phyloP scores from a whole-genome alignment of 768 basidiomycete species.

The Hebeloma cylindrosporum region DNA sequence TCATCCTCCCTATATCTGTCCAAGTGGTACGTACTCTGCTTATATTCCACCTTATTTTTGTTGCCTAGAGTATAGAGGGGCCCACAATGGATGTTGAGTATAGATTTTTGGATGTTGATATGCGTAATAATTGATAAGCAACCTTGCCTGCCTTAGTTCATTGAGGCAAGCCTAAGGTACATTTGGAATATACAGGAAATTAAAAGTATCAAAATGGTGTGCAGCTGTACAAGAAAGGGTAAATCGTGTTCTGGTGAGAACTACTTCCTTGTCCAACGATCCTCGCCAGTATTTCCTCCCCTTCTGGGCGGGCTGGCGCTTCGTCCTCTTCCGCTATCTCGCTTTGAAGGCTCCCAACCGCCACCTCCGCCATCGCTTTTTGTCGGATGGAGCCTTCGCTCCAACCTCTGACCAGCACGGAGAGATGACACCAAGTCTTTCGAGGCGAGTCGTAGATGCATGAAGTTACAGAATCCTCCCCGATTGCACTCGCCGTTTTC shows the following conservation, averaged over 20 bases:
- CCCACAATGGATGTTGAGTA: too few relatives aligned
- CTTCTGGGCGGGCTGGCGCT: constrained; percentile 72
- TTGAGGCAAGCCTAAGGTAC: too few relatives aligned
- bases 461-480: constrained; percentile 98
- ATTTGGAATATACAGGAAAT: not conserved
- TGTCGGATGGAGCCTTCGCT: constrained; percentile 70
- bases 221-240: too few relatives aligned
- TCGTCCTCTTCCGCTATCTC: constrained; percentile 62
- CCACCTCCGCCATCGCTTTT: constrained; percentile 66
- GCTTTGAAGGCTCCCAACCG: constrained; percentile 81
- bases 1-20: too few relatives aligned
- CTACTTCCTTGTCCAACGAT: constrained; percentile 68
- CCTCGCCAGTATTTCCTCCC: constrained; percentile 68
- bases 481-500: constrained; percentile 98
- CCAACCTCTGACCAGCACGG: constrained; percentile 79
- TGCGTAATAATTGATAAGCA: too few relatives aligned
- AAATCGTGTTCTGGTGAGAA: too few relatives aligned
- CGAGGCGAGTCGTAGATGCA: constrained; percentile 91
- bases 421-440: constrained; percentile 79
- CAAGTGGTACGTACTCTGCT: too few relatives aligned
- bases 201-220: not conserved
- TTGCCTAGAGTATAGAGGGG: too few relatives aligned
- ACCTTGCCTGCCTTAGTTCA: too few relatives aligned
- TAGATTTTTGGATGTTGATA: too few relatives aligned
- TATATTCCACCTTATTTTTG: too few relatives aligned